phyloP scores from a whole-genome alignment of 768 basidiomycete species.

The Artomyces pyxidatus region DNA sequence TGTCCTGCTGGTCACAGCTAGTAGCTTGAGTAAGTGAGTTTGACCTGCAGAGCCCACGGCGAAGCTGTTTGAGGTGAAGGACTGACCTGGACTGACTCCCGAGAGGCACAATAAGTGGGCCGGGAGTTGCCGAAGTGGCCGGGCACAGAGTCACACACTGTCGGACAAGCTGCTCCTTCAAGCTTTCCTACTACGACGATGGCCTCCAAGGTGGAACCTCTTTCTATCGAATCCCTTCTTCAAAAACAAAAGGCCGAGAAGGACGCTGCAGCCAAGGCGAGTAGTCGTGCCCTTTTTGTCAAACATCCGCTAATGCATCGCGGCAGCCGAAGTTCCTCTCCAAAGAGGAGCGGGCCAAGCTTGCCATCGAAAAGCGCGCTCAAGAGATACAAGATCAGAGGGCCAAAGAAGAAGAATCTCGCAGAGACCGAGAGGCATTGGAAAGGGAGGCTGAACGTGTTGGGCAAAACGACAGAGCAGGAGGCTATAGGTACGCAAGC shows the following conservation, averaged over 20 bases:
- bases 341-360: constrained; percentile 82
- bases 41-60: too few species aligned
- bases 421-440: constrained; percentile 56
- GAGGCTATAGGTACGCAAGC: constrained; percentile 32
- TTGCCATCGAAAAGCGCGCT: constrained; percentile 82
- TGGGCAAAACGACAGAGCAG: constrained; percentile 40
- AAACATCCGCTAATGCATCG: constrained; percentile 1
- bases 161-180: not conserved
- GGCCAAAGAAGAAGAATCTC: constrained; percentile 52
- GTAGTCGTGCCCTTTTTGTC: constrained; percentile 23
- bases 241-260: constrained; percentile 84
- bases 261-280: constrained; percentile 87
- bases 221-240: constrained; percentile 84
- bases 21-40: too few species aligned
- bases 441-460: constrained; percentile 71
- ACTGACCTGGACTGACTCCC: too few species aligned
- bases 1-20: too few species aligned
- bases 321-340: constrained; percentile 86
- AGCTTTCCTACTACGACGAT: constrained; percentile 25
- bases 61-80: too few species aligned
- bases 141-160: not conserved
- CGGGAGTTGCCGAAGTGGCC: not conserved
- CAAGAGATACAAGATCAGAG: constrained; percentile 74
- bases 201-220: constrained; percentile 50
- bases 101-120: too few species aligned